Evolutionary conservation across 768 basidiomycete species (phyloP).

Genomic region (Lanmaoa rubissima): DNA sequence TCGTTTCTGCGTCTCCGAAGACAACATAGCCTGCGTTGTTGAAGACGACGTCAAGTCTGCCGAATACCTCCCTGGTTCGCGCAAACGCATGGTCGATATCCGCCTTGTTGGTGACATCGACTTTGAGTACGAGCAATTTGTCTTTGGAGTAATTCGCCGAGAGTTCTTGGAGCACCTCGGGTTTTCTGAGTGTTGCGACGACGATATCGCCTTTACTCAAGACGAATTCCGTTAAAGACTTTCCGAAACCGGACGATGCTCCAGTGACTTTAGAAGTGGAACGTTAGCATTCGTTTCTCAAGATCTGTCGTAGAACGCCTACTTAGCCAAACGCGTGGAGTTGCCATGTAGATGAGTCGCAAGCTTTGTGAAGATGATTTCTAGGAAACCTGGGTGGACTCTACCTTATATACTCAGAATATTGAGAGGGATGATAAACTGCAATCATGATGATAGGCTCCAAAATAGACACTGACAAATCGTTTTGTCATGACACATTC

Average conservation of each 20-base stretch:
- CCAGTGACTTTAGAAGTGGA: too few relatives aligned
- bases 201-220: slow-evolving; percentile 37
- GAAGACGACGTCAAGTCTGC: slow-evolving; percentile 19
- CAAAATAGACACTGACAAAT: too few relatives aligned
- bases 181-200: slow-evolving; percentile 43
- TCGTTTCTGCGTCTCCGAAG: slow-evolving; percentile 26
- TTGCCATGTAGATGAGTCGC: too few relatives aligned
- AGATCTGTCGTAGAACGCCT: too few relatives aligned
- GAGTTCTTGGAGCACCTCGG: slow-evolving; percentile 21
- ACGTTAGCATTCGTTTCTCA: too few relatives aligned
- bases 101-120: slow-evolving; percentile 13
- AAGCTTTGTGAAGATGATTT: too few relatives aligned
- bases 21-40: slow-evolving; percentile 15
- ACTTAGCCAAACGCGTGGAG: too few relatives aligned
- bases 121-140: slow-evolving; percentile 13
- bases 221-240: slow-evolving; percentile 28
- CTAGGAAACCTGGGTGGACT: too few relatives aligned
- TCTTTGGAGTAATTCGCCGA: slow-evolving; percentile 1
- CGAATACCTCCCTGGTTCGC: slow-evolving; percentile 5
- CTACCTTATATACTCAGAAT: too few relatives aligned
- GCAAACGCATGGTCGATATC: slow-evolving; percentile 14
- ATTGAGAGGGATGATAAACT: too few relatives aligned
- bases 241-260: slow-evolving; percentile 38
- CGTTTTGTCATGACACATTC: too few relatives aligned
- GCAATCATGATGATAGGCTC: too few relatives aligned